Percentiles rank a stretch among this genome's conserved stretches.
These are phyloP conservation scores for Colletotrichum eleusines DNA, from an alignment of 2,329 filamentous ascomycete genomes.

Conservation along the genomic window DNA sequence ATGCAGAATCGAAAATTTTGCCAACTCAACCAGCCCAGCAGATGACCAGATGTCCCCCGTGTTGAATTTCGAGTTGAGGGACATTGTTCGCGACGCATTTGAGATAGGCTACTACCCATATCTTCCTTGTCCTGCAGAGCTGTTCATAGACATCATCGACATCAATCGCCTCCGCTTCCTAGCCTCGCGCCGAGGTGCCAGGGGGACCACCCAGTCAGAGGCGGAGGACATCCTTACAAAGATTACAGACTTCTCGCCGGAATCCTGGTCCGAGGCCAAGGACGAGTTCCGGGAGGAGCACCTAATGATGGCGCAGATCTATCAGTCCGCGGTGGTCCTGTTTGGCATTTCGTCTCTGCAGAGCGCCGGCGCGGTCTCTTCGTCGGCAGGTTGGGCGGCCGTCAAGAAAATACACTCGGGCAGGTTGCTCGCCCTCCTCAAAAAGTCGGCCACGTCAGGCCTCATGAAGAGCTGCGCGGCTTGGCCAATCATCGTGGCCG, in stretches of 20 bases:
- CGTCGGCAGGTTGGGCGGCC: constrained; percentile 31
- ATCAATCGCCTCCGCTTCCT: constrained; percentile 53
- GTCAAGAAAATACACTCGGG: constrained; percentile 32
- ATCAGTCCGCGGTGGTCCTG: constrained; percentile 49
- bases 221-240: constrained; percentile 19
- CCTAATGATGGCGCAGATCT: constrained; percentile 44
- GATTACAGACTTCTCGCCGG: constrained; percentile 48
- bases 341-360: constrained; percentile 54
- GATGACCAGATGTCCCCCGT: constrained; percentile 46
- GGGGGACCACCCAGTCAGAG: constrained; percentile 10
- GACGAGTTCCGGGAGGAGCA: constrained; percentile 21
- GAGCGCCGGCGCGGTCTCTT: constrained; percentile 48
- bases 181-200: constrained; percentile 32
- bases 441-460: not conserved
- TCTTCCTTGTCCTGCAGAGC: constrained; percentile 47
- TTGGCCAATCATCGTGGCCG: constrained; percentile 30
- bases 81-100: constrained; percentile 48
- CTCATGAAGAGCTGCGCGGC: constrained; percentile 4
- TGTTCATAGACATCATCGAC: constrained; percentile 51
- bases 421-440: constrained; percentile 43
- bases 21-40: constrained; percentile 53
- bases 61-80: constrained; percentile 43
- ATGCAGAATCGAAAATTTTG: constrained; percentile 49
- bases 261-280: constrained; percentile 47
- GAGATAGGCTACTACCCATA: constrained; percentile 43